Evolutionary conservation across 441 rosid genomes (phyloP), one percentile per base, ranked within the genome.

Genomic region (Erodium moschatum): DNA sequence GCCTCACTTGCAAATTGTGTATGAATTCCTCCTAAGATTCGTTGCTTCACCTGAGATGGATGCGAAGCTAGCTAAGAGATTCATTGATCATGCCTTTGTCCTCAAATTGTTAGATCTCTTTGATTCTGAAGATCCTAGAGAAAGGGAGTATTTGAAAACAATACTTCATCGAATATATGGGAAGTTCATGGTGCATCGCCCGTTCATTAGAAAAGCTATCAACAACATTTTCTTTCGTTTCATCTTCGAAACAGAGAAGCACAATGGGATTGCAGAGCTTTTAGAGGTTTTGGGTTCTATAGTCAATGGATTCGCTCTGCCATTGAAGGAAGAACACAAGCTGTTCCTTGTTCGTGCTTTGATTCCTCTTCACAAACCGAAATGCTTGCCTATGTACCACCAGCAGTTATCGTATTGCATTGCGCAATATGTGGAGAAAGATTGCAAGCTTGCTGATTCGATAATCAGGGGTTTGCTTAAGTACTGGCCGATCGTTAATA

Each of bases 191-290:
- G 38, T 33, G 38, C 38, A 33, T 33, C 84, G 97, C 46, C 96
- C 97, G 19, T 91, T 84, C 82, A 91, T 91, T 67, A 83, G 97
- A 82, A 91, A 89, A 70, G 81, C 94, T 20, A 91, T 88, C 71
- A 91, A 89, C 84, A 75, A 86, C 70, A 86, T 91, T 66, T 89
- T 91, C 78, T 91, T 83, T 56, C 80, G 84, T 33, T 89, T 89
- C 76, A 84, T 91, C 61, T 91, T 87, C 68, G 97, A 91, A 76
- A 88, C 94, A 1, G 96, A 90, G 85, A 90, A 88, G 80, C 96
- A 90, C 66, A 90, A 90, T 42, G 94, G 96, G 67, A 84, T 87
- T 65, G 96, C 91, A 6, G 96, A 90, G 80, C 78, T 90, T 61
- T 70, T 91, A 33, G 97, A 89, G 79, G 89, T 76, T 66, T 75